phyloP scores from a whole-genome alignment of 305 asterid genomes.

The Ajuga reptans region DNA sequence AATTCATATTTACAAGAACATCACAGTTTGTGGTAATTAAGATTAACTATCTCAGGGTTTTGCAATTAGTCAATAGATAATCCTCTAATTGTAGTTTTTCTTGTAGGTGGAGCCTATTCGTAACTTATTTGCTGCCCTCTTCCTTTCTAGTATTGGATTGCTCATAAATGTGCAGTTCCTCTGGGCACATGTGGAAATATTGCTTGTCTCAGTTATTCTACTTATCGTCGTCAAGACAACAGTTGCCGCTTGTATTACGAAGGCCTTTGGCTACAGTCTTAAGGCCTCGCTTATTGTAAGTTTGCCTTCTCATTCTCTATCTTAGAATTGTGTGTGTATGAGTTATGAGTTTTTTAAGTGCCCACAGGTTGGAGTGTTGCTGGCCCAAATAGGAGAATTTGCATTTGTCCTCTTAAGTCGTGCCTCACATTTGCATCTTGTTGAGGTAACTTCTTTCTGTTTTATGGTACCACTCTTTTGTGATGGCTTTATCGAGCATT shows the following conservation, averaged over 20 bases:
- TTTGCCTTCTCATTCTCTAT: conserved; percentile 17
- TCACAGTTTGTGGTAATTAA: conserved; percentile 1
- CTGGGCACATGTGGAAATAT: conserved; percentile 91
- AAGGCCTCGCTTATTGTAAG: conserved; percentile 71
- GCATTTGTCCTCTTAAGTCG: conserved; percentile 95
- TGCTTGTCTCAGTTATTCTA: conserved; percentile 84
- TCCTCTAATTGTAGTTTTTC: conserved; percentile 6
- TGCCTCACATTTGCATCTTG: conserved; percentile 78
- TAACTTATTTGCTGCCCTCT: conserved; percentile 91
- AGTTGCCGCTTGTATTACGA: conserved; percentile 55
- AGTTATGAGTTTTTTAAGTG: conserved; percentile 16
- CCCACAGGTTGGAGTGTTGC: conserved; percentile 70
- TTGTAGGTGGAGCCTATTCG: conserved; percentile 97
- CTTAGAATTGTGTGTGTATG: not conserved
- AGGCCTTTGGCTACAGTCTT: conserved; percentile 68
- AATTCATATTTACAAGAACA: conserved; percentile 5
- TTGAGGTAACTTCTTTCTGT: conserved; percentile 50
- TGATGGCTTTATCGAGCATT: not conserved
- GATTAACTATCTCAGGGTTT: not conserved
- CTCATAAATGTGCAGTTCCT: conserved; percentile 90
- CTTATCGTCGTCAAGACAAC: conserved; percentile 80
- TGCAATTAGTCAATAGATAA: not conserved
- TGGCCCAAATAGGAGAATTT: conserved; percentile 97
- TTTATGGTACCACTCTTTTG: not conserved
- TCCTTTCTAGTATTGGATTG: conserved; percentile 96